Base-by-base conservation (phyloP, 2,329 filamentous ascomycete species). In the Lizonia empirigonia region DNA sequence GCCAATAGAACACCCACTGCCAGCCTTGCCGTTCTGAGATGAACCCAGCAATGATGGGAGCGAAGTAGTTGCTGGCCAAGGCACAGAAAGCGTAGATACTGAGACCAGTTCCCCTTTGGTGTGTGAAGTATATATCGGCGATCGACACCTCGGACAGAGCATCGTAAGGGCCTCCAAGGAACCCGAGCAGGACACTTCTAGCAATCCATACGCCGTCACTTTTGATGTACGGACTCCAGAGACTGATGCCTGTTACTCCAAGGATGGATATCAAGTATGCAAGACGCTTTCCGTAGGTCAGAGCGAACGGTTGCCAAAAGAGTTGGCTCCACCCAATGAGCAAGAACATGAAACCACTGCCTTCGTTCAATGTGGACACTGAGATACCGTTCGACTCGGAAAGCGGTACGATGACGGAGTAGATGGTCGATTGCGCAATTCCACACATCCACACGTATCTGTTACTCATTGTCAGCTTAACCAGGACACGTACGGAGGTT, bases 311-410 rank as follows among this genome's bases (percentile, higher is more conserved):
- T 56, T 82, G 80, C 76, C 77, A 81, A 33, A 83, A 68, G 2
- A 82, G 63, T 55, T 76, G 76, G 0, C 78, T 79, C 78, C 78
- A 81, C 3, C 79, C 78, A 19, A 80, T 74, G 12, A 78, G 71
- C 23, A 82, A 61, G 56, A 82, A 82, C 78, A 81, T 80, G 41
- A 78, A 76, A 2, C 80, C 80, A 10, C 76, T 81, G 7, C 80
- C 80, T 39, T 76, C 71, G 51, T 80, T 79, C 15, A 82, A 62
- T 27, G 77, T 70, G 4, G 64, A 68, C 1, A 79, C 61, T 0
- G 74, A 76, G 27, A 82, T 66, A 4, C 75, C 77, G 0, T 77
- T 79, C n/a, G 77, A 76, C 36, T 73, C 63, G 7, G 74, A 74
- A 30, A 82, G 78, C 9, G 77, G 76, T 5, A 75, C 75, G 7